These are phyloP conservation scores for Beauveria caledonica DNA, from an alignment of 2,329 filamentous ascomycete genomes.

Conservation along the genomic window DNA sequence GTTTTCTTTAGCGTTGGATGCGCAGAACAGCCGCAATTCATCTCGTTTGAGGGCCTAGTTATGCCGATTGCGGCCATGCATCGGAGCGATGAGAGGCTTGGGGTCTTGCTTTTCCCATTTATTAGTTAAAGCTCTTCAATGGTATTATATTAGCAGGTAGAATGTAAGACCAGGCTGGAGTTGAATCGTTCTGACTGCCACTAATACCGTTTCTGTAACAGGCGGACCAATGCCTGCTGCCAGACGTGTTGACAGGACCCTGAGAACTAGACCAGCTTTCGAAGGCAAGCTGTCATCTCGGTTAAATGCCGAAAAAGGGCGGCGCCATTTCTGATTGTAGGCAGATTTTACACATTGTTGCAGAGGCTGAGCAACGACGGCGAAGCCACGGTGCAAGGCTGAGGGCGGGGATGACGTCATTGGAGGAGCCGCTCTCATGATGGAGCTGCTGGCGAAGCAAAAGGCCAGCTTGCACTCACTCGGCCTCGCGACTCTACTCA, in stretches of 20 bases:
- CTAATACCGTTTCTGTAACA: too few species aligned
- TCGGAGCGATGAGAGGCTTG: not conserved
- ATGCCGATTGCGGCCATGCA: not conserved
- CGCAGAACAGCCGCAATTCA: not conserved
- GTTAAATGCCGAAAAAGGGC: too few species aligned
- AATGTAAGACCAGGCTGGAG: not conserved
- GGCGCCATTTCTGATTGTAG: too few species aligned
- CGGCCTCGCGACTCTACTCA: too few species aligned
- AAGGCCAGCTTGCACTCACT: not conserved
- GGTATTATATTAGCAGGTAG: not conserved
- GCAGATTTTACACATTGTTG: too few species aligned
- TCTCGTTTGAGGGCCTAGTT: not conserved
- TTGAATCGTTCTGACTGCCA: not conserved
- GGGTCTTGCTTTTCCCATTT: too few species aligned
- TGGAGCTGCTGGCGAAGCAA: too few species aligned
- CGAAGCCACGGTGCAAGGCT: not conserved
- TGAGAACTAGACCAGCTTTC: too few species aligned
- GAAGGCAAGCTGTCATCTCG: too few species aligned
- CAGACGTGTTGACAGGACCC: too few species aligned
- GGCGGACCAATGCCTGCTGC: too few species aligned
- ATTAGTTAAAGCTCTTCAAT: too few species aligned
- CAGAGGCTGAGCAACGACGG: not conserved
- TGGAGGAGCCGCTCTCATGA: not conserved
- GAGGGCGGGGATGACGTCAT: not conserved
- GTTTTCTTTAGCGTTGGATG: not conserved